Base-by-base conservation (phyloP, 2,329 filamentous ascomycete genomes). In the Aplosporella prunicola region DNA sequence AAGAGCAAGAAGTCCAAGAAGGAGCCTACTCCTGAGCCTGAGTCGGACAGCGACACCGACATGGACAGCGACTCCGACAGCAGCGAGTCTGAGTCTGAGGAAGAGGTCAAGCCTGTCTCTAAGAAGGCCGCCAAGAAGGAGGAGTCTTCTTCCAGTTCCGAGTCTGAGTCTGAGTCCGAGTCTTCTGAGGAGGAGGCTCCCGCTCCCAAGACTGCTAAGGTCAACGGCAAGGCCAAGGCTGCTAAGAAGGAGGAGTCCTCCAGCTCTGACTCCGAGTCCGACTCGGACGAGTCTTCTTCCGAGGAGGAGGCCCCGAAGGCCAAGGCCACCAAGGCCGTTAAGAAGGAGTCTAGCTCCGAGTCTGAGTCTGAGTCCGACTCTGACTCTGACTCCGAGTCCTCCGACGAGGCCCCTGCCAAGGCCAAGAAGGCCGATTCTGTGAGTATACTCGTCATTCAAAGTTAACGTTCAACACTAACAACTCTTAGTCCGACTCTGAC, bases 1-100 rank as follows among this genome's bases (percentile, higher is more conserved):
- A 51, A 64, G 36, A 70, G 70, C 57, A 66, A 66, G 57, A 49
- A 48, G 43, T 68, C 68, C 64, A 71, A 71, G 60, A 54, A 55
- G 42, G 63, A 67, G 51, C 62, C 63, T 57, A 63, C 56, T 48
- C 62, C 64, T 28, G 66, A 63, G 36, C 66, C 66, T 34, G 63
- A 66, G 57, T 58, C 63, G 20, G 42, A 45, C 18, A 44, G 43
- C 18, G 46, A 49, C 28, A 57, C 52, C 43, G 58, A 60, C 35
- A 50, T 59, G 40, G 50, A 49, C 39, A 54, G 57, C 28, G 51
- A 53, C 24, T 57, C 51, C 33, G 53, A 51, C 16, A 41, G 37
- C 41, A 55, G 47, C 43, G 62, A 61, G 43, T 55, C 56, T 34
- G 61, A 65, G 31, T 53, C 53, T 29, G 55, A 57, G 44, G 45